Conservation (phyloP, 441 rosid species). For the Kokia cookei region DNA sequence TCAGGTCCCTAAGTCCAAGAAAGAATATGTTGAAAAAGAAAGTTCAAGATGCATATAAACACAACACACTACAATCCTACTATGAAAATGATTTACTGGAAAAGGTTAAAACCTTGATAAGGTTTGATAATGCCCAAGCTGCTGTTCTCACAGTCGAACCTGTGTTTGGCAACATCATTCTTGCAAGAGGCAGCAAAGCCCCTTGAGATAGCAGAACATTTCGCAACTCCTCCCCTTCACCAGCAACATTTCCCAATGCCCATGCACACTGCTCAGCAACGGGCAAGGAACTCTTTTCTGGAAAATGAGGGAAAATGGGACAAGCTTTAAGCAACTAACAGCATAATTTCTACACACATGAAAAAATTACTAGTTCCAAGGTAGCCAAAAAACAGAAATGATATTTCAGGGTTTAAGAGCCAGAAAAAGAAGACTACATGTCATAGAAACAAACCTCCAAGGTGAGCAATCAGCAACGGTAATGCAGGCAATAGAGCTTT, state of each 20-base stretch:
- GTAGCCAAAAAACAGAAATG: background rate
- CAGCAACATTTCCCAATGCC: slow-evolving; percentile 97
- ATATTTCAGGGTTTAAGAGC: background rate
- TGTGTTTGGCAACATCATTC: slow-evolving; percentile 88
- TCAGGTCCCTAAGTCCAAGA: slow-evolving; percentile 75
- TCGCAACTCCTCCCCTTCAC: slow-evolving; percentile 93
- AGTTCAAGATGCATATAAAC: background rate
- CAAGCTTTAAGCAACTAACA: background rate
- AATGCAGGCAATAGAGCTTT: slow-evolving; percentile 81
- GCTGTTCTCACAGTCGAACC: slow-evolving; percentile 92
- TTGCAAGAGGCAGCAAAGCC: slow-evolving; percentile 82
- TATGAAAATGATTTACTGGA: slow-evolving; percentile 2
- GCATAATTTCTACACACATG: background rate
- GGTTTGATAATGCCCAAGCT: slow-evolving; percentile 96
- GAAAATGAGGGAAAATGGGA: slow-evolving; percentile 17
- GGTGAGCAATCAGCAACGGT: slow-evolving; percentile 87
- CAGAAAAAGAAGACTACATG: background rate
- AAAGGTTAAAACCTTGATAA: slow-evolving; percentile 66
- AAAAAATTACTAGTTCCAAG: background rate
- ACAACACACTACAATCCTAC: background rate
- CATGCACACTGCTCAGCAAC: slow-evolving; percentile 98
- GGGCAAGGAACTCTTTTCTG: slow-evolving; percentile 82
- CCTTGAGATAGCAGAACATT: slow-evolving; percentile 88
- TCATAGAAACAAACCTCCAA: slow-evolving; percentile 65
- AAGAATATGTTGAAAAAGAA: background rate